Base-by-base conservation (phyloP, 2,329 filamentous ascomycete genomes). In the Aureobasidium pullulans region DNA sequence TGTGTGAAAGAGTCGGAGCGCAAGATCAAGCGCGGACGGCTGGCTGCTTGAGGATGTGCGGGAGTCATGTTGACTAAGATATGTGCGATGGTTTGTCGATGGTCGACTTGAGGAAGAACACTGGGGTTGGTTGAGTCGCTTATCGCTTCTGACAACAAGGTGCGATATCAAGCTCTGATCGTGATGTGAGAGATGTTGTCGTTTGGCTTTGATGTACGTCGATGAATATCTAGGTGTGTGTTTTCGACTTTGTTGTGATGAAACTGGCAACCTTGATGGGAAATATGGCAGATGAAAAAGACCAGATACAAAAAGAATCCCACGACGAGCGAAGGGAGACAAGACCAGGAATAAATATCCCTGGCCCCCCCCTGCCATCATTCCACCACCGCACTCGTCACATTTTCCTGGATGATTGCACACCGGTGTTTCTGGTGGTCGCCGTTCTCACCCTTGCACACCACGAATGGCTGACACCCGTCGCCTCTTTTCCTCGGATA, bases 1-100 rank as follows among this genome's bases (percentile, higher is more conserved):
- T 60, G 59, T 31, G 52, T 61, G 58, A 63, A 63, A 10, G 62
- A 63, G 47, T 60, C 58, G n/a, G 60, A 48, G 29, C 57, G 57
- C 28, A 56, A 15, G 39, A 60, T 53, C 16, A 61, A 31, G n/a
- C 50, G 40, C 28, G 59, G 56, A 8, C 59, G 53, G 40, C 32
- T 44, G 31, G 61, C 43, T 28, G 61, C 49, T 46, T 60, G 57
- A 16, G 60, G 61, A 32, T 61, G 57, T 34, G 61, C 46, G 23
- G 61, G 57, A 23, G 61, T 61, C 56, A 61, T 61, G 13, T 57
- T 52, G 47, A 57, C 37, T 28, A 11, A 23, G 32, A 13, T 37
- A 9, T 43, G 32, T 59, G 57, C 48, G 47, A 42, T 40, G 43
- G 16, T 29, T 39, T 36, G 36, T 61, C 28, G 40, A 19, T 40